Evolutionary conservation across 1,284 basidiomycete species (phyloP).

Genomic region (Quambalaria eucalypti): DNA sequence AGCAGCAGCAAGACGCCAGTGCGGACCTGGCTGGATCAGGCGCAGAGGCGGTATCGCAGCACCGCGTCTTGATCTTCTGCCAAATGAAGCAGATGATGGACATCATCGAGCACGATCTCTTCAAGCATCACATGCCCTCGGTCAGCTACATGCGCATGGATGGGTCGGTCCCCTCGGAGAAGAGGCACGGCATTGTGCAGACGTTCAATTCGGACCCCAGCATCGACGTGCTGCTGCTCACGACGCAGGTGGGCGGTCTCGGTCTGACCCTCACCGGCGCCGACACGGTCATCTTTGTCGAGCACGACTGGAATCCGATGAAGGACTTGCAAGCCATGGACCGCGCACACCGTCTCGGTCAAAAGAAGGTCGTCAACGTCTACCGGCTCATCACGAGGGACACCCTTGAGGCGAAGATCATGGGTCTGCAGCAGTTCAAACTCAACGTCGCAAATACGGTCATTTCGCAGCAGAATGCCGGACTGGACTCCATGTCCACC

Average conservation of each 20-base stretch:
- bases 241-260: constrained; percentile 91
- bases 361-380: constrained; percentile 98
- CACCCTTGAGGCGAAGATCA: constrained; percentile 97
- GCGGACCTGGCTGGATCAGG: constrained; percentile 55
- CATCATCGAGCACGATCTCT: constrained; percentile 88
- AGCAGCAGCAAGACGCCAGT: no score
- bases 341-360: constrained; percentile 91
- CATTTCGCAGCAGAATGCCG: constrained; percentile 93
- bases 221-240: constrained; percentile 90
- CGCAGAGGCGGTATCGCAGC: constrained; percentile 58
- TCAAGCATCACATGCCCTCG: constrained; percentile 81
- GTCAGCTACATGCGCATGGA: constrained; percentile 98
- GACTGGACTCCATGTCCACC: constrained; percentile 88
- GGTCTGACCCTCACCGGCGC: constrained; percentile 94
- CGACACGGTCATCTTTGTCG: constrained; percentile 98
- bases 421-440: constrained; percentile 96
- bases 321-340: constrained; percentile 99
- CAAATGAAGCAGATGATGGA: constrained; percentile 99
- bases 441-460: constrained; percentile 94
- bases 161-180: constrained; percentile 49
- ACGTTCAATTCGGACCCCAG: constrained; percentile 96
- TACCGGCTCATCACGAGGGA: constrained; percentile 95
- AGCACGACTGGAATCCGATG: constrained; percentile 99
- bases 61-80: constrained; percentile 96
- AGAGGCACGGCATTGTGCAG: constrained; percentile 63